Evolutionary conservation across 495 filamentous ascomycete genomes (phyloP), one percentile per base, ranked within the genome.

Genomic region (Penicillium cinerascens): DNA sequence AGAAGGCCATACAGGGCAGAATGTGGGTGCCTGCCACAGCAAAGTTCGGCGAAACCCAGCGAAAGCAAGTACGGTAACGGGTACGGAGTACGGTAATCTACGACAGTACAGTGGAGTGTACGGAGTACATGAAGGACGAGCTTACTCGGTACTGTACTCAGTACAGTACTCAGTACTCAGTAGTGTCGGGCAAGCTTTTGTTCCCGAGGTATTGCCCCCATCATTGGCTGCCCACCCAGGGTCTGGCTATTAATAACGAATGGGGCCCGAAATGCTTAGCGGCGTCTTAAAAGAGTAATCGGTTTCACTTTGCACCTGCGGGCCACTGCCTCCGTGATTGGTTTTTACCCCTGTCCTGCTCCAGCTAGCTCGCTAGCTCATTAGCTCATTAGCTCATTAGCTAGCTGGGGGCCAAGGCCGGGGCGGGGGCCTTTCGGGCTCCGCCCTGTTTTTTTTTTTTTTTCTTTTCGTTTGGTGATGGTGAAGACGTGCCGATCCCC

Each of bases 1-100:
- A 33, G 7, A 33, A 33, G 44, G 45, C 36, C 45, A 20, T 48
- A 40, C 47, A 46, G 17, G 42, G 42, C 42, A 36, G 39, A 54
- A 54, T 49, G 44, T 54, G 39, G 51, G 35, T 48, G 51, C 51
- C 51, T 54, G 29, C 40, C 44, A 54, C 22, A n/a, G n/a, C 11
- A 54, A 16, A 38, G n/a, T 48, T 40, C 36, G 36, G 46, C 46
- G 46, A 48, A 36, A 41, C 23, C 6, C 37, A 39, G 3, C n/a
- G 37, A 15, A 6, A 4, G 18, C n/a, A 8, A 17, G 37, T 29
- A 29, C 5, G 26, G 26, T 26, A 26, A 26, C n/a, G n/a, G n/a
- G n/a, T n/a, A n/a, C n/a, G n/a, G n/a, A n/a, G n/a, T n/a, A n/a
- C n/a, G n/a, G n/a, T n/a, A n/a, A n/a, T n/a, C n/a, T n/a, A 25